Conservation (phyloP, 1,284 basidiomycete genomes). For the Meripilus lineatus region DNA sequence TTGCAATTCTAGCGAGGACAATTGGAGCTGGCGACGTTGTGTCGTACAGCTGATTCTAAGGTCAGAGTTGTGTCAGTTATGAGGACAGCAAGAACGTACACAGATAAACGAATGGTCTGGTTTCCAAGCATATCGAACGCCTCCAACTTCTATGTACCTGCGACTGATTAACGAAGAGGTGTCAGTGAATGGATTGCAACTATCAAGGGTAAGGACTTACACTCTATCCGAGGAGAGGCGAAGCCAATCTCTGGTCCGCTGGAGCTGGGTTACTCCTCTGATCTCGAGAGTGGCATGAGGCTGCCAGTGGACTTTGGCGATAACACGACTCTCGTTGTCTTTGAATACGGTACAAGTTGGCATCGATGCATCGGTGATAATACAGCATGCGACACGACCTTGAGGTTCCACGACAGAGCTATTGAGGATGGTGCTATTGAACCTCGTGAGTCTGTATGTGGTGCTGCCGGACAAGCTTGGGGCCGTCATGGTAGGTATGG, state of each 20-base stretch:
- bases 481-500: conserved; percentile 57
- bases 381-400: conserved; percentile 24
- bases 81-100: no score
- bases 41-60: no score
- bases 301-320: conserved; percentile 59
- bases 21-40: conserved; percentile 22
- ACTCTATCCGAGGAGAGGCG: conserved; percentile 44
- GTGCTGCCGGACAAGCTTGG: conserved; percentile 24
- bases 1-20: conserved; percentile 28
- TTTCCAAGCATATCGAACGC: conserved; percentile 38
- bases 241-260: conserved; percentile 51
- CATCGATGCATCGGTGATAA: conserved; percentile 41
- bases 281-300: conserved; percentile 50
- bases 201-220: no score
- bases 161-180: conserved; percentile 25
- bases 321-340: conserved; percentile 40
- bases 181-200: conserved; percentile 18
- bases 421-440: conserved; percentile 47
- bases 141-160: conserved; percentile 37
- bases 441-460: conserved; percentile 47
- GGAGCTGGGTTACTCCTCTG: conserved; percentile 43
- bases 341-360: conserved; percentile 52
- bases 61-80: no score
- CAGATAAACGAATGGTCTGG: conserved; percentile 37
- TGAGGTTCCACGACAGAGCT: conserved; percentile 47